Evolutionary conservation across 805 yeast genomes (phyloP), one percentile per base, ranked within the genome.

Genomic region (Ogataea philodendri): DNA sequence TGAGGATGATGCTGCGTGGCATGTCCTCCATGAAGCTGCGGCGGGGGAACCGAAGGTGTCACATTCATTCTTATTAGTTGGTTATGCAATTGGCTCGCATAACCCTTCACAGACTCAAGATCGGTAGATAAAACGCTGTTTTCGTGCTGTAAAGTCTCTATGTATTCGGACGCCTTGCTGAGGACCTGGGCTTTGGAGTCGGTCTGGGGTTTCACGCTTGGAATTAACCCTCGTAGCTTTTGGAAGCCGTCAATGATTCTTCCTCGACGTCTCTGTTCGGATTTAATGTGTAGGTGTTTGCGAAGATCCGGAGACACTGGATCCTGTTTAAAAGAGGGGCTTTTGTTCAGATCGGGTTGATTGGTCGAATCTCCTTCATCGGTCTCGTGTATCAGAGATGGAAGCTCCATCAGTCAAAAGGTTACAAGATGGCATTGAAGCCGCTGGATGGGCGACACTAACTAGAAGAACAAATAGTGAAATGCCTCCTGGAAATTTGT

Each of bases 141-240:
- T 31, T 62, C 62, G 15, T 41, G 52, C 30, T 69, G 67, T 23
- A 69, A 48, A 5, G 54, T 41, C 20, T 63, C 60, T 28, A 69
- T 69, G 45, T 69, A 67, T 32, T 65, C 69, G 6, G 63, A 66
- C 1, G 70, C 60, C 46, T 67, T 66, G 27, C 59, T 63, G 30
- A 69, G 53, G 10, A 67, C 63, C 33, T 59, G 60, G 0, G 73
- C 72, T 45, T 69, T 69, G n/a, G 73, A 67, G 36, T 66, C 72
- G 42, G 62, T 66, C 5, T 66, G 57, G 10, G 65, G 59, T 21
- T 64, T 53, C 26, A 70, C 55, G 11, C 61, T 56, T 3, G 74
- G 74, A 7, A 69, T 69, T 1, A 64, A 46, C 30, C 51, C 48
- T 35, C 62, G 60, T 13, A 69, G 49, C 30, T 57, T 59, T 24